phyloP scores from a whole-genome alignment of 75 land plant species.

The Picea sitchensis region DNA sequence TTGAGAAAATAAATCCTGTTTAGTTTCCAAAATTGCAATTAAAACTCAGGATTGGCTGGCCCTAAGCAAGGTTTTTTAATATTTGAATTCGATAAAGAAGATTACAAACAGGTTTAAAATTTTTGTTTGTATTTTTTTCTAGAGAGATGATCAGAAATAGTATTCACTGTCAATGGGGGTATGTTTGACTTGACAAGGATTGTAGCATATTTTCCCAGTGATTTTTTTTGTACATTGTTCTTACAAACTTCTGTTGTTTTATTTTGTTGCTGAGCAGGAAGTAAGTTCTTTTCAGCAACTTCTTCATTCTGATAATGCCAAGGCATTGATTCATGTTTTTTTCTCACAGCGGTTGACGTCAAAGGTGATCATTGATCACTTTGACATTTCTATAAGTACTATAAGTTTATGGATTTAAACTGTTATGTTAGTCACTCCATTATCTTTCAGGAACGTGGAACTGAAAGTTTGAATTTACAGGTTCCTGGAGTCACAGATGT shows the following conservation, averaged over 20 bases:
- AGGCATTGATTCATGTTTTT: constrained; percentile 76
- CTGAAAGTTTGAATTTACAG: constrained; percentile 7
- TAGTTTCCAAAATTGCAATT: no score
- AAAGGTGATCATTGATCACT: constrained; percentile 47
- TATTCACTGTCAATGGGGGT: no score
- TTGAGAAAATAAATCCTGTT: no score
- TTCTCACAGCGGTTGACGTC: constrained; percentile 83
- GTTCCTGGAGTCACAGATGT: constrained; percentile 76
- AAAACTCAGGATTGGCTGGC: no score
- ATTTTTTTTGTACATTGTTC: background rate
- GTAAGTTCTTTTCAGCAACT: constrained; percentile 50
- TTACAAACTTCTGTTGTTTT: constrained; percentile 7
- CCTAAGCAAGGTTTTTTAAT: no score
- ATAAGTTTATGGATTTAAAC: background rate
- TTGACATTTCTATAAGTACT: background rate
- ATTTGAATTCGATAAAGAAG: no score
- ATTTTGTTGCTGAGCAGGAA: constrained; percentile 47
- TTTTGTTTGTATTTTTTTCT: no score
- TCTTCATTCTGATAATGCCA: constrained; percentile 61
- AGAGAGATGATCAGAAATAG: no score
- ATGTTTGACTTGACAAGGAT: no score
- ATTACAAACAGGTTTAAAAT: no score
- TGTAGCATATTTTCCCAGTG: background rate
- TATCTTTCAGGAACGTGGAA: background rate
- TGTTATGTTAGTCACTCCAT: background rate